These are phyloP conservation scores for Phytophthora palmivora DNA, from an alignment of 352 stramenopile genomes.

Conservation along the genomic window DNA sequence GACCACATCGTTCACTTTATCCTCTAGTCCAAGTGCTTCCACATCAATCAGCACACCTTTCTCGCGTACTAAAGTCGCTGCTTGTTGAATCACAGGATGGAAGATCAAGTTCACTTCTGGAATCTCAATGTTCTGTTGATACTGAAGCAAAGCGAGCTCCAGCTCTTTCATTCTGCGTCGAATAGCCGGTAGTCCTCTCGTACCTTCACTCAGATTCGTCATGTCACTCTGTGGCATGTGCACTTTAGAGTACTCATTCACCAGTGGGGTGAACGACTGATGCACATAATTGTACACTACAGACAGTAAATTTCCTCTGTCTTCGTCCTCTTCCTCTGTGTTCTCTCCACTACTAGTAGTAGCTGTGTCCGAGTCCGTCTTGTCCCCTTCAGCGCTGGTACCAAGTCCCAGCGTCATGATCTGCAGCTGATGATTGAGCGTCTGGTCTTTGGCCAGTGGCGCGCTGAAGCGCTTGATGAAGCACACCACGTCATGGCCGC, in stretches of 20 bases:
- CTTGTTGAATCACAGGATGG: constrained; percentile 87
- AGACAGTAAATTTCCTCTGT: constrained; percentile 74
- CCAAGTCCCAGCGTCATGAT: constrained; percentile 87
- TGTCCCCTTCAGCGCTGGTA: constrained; percentile 40
- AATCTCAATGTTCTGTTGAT: constrained; percentile 96
- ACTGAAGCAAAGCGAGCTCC: constrained; percentile 93
- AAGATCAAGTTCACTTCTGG: constrained; percentile 92
- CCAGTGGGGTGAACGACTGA: constrained; percentile 85
- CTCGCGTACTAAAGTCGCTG: constrained; percentile 74
- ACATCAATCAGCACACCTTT: constrained; percentile 84
- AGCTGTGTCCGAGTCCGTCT: constrained; percentile 36
- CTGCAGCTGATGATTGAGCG: constrained; percentile 85
- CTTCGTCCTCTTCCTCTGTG: constrained; percentile 69
- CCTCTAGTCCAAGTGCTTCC: constrained; percentile 79
- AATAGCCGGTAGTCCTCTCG: constrained; percentile 83
- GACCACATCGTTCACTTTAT: constrained; percentile 83
- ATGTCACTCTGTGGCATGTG: constrained; percentile 79
- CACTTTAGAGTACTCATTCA: constrained; percentile 89
- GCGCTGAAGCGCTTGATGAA: constrained; percentile 88
- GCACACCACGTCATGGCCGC: constrained; percentile 79
- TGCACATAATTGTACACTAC: constrained; percentile 92
- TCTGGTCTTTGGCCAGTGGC: constrained; percentile 67
- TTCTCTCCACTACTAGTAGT: constrained; percentile 55
- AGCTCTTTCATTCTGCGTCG: constrained; percentile 94
- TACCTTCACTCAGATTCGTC: constrained; percentile 67